Base-by-base conservation (phyloP, 495 filamentous ascomycete species). In the Oidiodendron maius region DNA sequence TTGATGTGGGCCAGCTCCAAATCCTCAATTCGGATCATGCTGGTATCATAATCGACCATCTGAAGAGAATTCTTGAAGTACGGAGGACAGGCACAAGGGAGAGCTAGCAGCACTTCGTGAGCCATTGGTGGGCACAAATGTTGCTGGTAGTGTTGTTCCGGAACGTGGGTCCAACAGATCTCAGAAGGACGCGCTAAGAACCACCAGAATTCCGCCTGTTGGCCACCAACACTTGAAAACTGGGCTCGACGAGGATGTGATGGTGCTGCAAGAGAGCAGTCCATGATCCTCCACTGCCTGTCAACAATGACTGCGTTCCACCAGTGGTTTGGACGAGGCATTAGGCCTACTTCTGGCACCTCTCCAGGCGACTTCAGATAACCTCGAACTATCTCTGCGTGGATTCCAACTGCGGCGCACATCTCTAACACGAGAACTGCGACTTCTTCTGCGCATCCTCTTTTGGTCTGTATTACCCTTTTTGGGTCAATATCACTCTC, bases 281-380 rank as follows among this genome's bases (percentile, higher is more conserved):
- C 93, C 77, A 99, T 91, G 50, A 96, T 82, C 40, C 93, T 84
- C 93, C 93, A 99, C 65, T 95, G 88, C 13, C 86, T 83, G 58
- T 99, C 94, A 10, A 95, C 83, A 30, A 95, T 67, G 2, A 99
- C 90, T 1, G 89, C 83, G 59, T 99, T 99, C 93, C 93, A 99
- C 86, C 88, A 96, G 71, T 99, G 93, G 56, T 99, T 99, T 6
- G 91, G 78, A 28, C 84, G 80, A 24, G 81, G 83, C 46, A 86
- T 79, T 12, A 83, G 76, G 40, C 83, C 84, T 20, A 87, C 66
- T 26, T 96, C 91, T 13, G 89, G 73, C 2, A 80, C 64, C 55
- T 96, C 91, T 1, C 91, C 93, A 0, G 94, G 94, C 9, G 78
- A 68, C 61, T 97, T 99, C 24, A 99, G 81, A 58, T 87, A 96